Percentiles rank a stretch among this genome's conserved stretches.
phyloP scores from a whole-genome alignment of 345 rosid genomes.

The Populus tremula region DNA sequence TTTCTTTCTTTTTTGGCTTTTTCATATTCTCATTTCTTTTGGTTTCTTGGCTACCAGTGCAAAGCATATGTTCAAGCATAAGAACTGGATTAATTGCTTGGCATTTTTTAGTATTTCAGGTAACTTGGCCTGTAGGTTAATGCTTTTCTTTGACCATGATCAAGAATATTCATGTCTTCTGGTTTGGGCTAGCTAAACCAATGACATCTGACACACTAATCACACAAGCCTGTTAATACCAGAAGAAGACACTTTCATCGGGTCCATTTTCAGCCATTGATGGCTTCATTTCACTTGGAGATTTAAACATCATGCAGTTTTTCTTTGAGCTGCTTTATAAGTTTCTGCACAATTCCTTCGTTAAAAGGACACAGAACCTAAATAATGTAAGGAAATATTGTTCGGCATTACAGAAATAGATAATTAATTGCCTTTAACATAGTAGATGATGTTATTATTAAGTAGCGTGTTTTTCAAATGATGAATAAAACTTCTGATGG shows the following conservation, averaged over 20 bases:
- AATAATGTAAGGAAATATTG: not conserved
- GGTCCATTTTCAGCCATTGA: not conserved
- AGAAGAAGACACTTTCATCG: not conserved
- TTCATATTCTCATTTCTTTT: conserved; percentile 25
- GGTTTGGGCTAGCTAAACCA: conserved; percentile 19
- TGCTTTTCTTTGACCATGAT: conserved; percentile 41
- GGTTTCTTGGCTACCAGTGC: conserved; percentile 53
- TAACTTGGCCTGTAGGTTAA: conserved; percentile 25
- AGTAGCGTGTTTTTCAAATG: not conserved
- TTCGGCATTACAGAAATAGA: too few species aligned
- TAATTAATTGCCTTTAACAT: not conserved
- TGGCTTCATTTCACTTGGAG: not conserved
- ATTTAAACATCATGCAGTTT: not conserved
- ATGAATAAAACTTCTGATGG: not conserved
- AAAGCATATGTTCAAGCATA: conserved; percentile 55
- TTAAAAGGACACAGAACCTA: not conserved
- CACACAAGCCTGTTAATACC: not conserved
- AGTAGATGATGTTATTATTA: too few species aligned
- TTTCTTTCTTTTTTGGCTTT: conserved; percentile 25
- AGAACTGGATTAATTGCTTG: not conserved
- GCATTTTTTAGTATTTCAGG: not conserved
- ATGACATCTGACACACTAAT: not conserved
- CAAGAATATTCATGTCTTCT: conserved; percentile 40
- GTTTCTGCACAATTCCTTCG: not conserved
- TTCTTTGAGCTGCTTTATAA: not conserved